These are phyloP conservation scores for Trametes villosa DNA, from an alignment of 768 basidiomycete species.

Conservation along the genomic window DNA sequence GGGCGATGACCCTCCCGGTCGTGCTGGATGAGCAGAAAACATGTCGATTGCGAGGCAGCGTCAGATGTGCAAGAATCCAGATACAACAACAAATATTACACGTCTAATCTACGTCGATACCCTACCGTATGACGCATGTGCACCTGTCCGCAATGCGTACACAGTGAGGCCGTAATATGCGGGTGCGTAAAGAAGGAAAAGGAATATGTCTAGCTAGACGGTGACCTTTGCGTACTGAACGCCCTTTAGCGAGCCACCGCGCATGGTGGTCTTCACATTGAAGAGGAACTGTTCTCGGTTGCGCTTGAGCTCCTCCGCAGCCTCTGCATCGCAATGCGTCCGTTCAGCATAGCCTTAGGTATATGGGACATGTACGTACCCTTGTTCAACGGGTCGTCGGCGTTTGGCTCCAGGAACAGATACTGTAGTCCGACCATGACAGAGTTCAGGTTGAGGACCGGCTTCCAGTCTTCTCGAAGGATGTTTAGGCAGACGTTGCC, in stretches of 20 bases:
- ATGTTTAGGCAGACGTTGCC: conserved; percentile 99
- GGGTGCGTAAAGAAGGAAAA: not conserved
- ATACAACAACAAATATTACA: conserved; percentile 25
- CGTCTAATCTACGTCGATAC: conserved; percentile 21
- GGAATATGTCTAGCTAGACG: not conserved
- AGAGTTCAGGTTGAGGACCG: conserved; percentile 94
- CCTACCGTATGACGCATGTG: not conserved
- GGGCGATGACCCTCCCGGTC: not conserved
- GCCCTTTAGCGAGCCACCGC: conserved; percentile 77
- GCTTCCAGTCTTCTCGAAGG: conserved; percentile 99
- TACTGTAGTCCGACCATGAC: conserved; percentile 99
- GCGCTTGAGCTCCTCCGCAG: conserved; percentile 91
- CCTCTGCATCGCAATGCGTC: conserved; percentile 66
- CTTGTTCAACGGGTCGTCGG: conserved; percentile 98
- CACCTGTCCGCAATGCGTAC: not conserved
- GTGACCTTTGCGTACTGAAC: conserved; percentile 78
- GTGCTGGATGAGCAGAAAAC: not conserved
- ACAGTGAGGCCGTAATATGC: not conserved
- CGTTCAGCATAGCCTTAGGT: conserved; percentile 1
- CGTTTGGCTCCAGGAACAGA: conserved; percentile 97
- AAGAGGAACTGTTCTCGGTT: conserved; percentile 81
- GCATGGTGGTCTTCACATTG: conserved; percentile 89
- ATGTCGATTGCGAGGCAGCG: not conserved
- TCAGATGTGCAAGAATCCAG: conserved; percentile 18
- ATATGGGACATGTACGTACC: conserved; percentile 54